Conservation (phyloP, 2,329 filamentous ascomycete species). For the Harringtonia aguacate region DNA sequence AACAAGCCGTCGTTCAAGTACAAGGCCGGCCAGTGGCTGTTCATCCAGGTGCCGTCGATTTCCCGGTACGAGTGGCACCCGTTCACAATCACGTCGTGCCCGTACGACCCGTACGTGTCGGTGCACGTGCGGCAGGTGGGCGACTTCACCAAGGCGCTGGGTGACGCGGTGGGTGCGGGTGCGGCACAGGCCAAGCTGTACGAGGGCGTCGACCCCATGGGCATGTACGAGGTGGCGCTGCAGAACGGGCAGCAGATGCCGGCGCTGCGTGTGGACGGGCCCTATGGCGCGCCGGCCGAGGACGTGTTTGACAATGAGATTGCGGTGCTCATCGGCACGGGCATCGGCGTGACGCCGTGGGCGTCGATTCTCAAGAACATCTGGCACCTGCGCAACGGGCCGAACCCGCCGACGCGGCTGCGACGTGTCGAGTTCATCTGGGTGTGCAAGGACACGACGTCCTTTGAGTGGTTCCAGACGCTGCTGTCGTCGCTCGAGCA, state of each 20-base stretch:
- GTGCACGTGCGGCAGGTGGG: slow-evolving; percentile 94
- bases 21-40: slow-evolving; percentile 97
- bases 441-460: slow-evolving; percentile 91
- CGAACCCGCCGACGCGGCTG: slow-evolving; percentile 80
- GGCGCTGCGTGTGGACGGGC: slow-evolving; percentile 77
- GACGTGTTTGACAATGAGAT: slow-evolving; percentile 95
- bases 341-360: slow-evolving; percentile 83
- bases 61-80: slow-evolving; percentile 94
- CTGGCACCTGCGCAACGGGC: slow-evolving; percentile 85
- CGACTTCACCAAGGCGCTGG: slow-evolving; percentile 90
- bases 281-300: slow-evolving; percentile 92
- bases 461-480: slow-evolving; percentile 98
- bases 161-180: slow-evolving; percentile 88
- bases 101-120: slow-evolving; percentile 88
- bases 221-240: slow-evolving; percentile 96
- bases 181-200: slow-evolving; percentile 80
- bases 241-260: slow-evolving; percentile 93
- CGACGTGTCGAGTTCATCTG: slow-evolving; percentile 97
- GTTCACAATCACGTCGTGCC: slow-evolving; percentile 97
- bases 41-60: slow-evolving; percentile 84
- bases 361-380: slow-evolving; percentile 91
- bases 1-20: slow-evolving; percentile 93
- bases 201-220: slow-evolving; percentile 80
- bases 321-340: slow-evolving; percentile 73
- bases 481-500: slow-evolving; percentile 82